Conservation (phyloP, 352 stramenopile genomes). For the Nothophytophthora sp. region DNA sequence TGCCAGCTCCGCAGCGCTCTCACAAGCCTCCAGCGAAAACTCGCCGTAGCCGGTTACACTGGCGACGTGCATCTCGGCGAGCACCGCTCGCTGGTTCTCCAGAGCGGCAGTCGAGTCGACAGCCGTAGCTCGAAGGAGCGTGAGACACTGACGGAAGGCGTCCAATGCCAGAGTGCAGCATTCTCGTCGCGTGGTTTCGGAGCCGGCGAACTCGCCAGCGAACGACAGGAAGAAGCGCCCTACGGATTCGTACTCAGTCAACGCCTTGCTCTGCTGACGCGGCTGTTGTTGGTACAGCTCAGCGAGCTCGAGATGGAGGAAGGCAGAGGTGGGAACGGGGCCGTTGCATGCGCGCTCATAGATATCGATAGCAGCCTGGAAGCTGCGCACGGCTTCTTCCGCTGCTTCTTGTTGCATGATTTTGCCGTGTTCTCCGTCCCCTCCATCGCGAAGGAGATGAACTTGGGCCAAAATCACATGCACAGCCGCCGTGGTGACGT, state of each 20-base stretch:
- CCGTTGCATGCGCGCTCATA: constrained; percentile 61
- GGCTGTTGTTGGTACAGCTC: constrained; percentile 48
- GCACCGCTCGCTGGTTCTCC: constrained; percentile 38
- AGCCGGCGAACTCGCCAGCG: constrained; percentile 49
- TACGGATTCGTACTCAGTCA: constrained; percentile 33
- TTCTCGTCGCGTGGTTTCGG: constrained; percentile 55
- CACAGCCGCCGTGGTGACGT: constrained; percentile 53
- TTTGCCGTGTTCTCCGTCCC: constrained; percentile 2
- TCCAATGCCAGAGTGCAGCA: constrained; percentile 63
- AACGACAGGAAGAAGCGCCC: constrained; percentile 67
- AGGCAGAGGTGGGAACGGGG: constrained; percentile 50
- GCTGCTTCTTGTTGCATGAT: constrained; percentile 28
- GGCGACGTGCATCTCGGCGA: constrained; percentile 41
- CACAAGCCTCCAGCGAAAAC: constrained; percentile 60
- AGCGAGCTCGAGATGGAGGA: constrained; percentile 62
- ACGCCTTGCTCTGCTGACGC: constrained; percentile 8
- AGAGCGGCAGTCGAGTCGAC: constrained; percentile 13
- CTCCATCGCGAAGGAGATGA: constrained; percentile 29
- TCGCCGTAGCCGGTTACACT: constrained; percentile 59
- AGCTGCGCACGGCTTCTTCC: constrained; percentile 42
- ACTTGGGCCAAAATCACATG: constrained; percentile 61
- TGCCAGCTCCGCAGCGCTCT: constrained; percentile 40
- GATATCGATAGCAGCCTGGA: constrained; percentile 49
- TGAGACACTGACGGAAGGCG: constrained; percentile 50
- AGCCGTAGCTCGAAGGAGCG: constrained; percentile 5